phyloP scores from a whole-genome alignment of 768 basidiomycete genomes.

The Leucosporidium scottii region DNA sequence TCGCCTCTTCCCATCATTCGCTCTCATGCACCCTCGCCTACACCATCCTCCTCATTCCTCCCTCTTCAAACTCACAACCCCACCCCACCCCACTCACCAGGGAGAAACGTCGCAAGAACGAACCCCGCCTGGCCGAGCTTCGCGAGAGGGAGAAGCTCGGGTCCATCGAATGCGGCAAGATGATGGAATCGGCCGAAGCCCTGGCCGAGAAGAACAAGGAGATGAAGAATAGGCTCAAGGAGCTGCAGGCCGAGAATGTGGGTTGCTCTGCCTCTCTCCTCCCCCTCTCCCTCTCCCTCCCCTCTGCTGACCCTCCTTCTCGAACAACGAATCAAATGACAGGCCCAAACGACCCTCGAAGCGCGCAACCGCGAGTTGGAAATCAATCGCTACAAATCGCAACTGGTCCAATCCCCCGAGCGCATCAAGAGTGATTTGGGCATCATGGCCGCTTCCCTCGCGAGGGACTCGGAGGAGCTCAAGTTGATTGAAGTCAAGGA shows the following conservation, averaged over 20 bases:
- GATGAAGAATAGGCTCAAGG: constrained; percentile 1
- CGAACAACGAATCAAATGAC: no score
- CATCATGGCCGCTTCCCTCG: not conserved
- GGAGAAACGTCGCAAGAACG: no score
- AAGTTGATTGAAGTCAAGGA: constrained; percentile 12
- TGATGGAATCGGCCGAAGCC: not conserved
- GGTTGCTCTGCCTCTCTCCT: not conserved
- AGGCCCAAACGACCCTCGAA: not conserved
- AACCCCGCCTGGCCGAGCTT: no score
- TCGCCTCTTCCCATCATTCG: no score
- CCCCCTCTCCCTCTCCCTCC: not conserved
- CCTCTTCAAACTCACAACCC: no score
- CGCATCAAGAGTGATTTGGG: not conserved
- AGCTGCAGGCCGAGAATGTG: constrained; percentile 1
- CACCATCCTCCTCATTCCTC: no score
- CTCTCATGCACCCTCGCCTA: no score
- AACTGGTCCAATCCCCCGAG: not conserved
- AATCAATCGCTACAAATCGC: not conserved
- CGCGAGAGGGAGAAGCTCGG: no score
- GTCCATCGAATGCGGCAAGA: no score
- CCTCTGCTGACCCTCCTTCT: not conserved
- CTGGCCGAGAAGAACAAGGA: not conserved
- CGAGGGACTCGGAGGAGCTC: not conserved
- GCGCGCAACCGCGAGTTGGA: not conserved
- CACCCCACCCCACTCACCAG: no score